Evolutionary conservation across 2,329 filamentous ascomycete genomes (phyloP), one percentile per base, ranked within the genome.

Genomic region (Penicillium sp.): DNA sequence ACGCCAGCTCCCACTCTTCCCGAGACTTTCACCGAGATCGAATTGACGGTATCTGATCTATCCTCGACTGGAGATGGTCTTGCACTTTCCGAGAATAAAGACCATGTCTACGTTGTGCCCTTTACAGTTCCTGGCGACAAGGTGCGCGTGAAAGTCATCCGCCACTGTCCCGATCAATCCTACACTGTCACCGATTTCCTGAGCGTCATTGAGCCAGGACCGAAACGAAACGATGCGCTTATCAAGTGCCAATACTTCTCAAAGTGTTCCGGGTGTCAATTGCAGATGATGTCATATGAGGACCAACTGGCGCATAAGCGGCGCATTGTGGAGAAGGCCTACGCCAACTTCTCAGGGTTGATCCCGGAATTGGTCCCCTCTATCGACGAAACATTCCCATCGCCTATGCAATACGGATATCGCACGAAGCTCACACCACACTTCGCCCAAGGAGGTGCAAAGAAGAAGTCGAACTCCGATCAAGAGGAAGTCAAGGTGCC

Each of bases 401-500:
- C 92, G 45, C 95, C 95, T 2, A 79, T 97, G 64, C 89, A 96
- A 78, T 98, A 96, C 78, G 91, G 90, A 60, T 99, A 99, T 82
- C 88, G 95, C 58, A 99, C 95, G 22, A 99, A 99, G 80, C 85
- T 99, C 68, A 99, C 95, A 19, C 95, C 95, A 30, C 95, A 99
- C 78, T 99, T 98, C 74, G 91, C 96, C 74, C 91, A 93, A 1
- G 86, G 87, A 30, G 83, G 71, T 59, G 80, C 69, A 64, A 79
- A 80, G 79, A 85, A 61, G 78, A 75, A 72, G 82, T 85, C 61
- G 81, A 82, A 62, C 84, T 83, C 72, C 82, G 84, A 61, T 80
- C 79, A 56, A 70, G 74, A 84, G 3, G 82, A 84, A 59, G 84
- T 90, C 4, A 93, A 84, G 60, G 84, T 91, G 3, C 95, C 95